Evolutionary conservation across 2,329 filamentous ascomycete species (phyloP), one percentile per base, ranked within the genome.

Genomic region (Stemphylium vesicarium): DNA sequence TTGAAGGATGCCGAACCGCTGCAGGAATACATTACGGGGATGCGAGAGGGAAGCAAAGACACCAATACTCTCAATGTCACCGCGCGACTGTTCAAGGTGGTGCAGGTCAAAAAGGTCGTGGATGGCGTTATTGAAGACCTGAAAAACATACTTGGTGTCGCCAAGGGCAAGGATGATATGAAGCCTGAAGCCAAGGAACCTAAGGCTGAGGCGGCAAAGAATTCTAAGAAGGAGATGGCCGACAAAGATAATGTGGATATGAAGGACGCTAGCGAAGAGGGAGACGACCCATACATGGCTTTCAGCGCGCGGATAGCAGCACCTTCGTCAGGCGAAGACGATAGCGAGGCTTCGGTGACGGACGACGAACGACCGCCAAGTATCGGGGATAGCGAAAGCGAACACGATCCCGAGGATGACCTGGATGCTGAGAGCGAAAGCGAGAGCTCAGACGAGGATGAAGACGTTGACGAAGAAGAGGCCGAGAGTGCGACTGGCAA

Each of bases 61-160:
- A 59, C 75, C 0, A 80, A 82, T 1, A 77, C 80, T 47, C 76
- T 83, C 15, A 88, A 88, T 73, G 84, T 88, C 12, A 75, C 80
- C 41, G 85, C 84, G 12, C 74, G 85, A 47, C 60, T 88, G 46
- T 87, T 83, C 66, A 87, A 85, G 56, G 84, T 84, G 12, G 82
- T 79, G 49, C 83, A 83, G 0, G 84, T 86, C 11, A 83, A 82
- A 69, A 80, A 82, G 59, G 82, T 79, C 2, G 70, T 87, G 38
- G 78, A 80, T 18, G 77, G 77, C 32, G 75, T 82, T 22, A 60
- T 80, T 29, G 71, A 70, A 4, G 77, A 77, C 31, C 62, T 81
- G 51, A 77, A 78, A 64, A 60, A 46, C 2, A 76, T 78, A 35
- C 63, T 80, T 26, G 64, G 56, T 4, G 56, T 40, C 15, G 52